A percentile compares a stretch with the other conserved stretches of the same genome.
These are phyloP conservation scores for Adansonia grandidieri DNA, from an alignment of 441 rosid species.

Conservation along the genomic window DNA sequence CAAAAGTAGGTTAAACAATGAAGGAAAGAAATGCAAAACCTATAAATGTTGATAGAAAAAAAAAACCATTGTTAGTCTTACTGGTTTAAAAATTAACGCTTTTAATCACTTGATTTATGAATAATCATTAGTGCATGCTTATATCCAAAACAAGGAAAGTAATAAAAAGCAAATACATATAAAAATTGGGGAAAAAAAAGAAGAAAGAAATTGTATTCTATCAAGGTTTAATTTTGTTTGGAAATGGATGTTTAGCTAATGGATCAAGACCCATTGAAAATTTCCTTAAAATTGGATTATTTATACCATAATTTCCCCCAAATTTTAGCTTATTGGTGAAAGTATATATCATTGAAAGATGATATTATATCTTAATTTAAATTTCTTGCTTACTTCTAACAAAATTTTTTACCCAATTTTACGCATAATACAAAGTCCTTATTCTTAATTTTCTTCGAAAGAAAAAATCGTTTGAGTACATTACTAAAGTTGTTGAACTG, in stretches of 20 bases:
- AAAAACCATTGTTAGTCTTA: background rate
- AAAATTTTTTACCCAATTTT: background rate
- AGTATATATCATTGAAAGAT: background rate
- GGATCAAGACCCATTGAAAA: background rate
- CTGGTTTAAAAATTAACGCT: background rate
- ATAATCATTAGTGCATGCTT: background rate
- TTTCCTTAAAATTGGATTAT: background rate
- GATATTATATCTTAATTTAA: too few relatives aligned
- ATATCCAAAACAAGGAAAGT: background rate
- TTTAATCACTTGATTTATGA: background rate
- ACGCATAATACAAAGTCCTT: background rate
- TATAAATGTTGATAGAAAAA: background rate
- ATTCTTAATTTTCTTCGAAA: background rate
- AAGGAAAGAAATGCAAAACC: background rate
- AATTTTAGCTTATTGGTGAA: background rate
- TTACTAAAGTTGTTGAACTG: background rate
- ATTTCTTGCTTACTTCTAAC: too few relatives aligned
- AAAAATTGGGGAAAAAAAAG: background rate
- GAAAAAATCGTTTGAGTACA: background rate
- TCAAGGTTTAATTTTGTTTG: background rate
- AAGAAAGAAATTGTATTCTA: background rate
- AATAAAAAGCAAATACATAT: background rate
- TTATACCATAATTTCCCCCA: background rate
- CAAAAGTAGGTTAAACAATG: too few relatives aligned
- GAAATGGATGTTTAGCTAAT: background rate